A percentile compares a stretch with the other conserved stretches of the same genome.
These are phyloP conservation scores for Golubevia pallescens DNA, from an alignment of 1,284 basidiomycete genomes.

Conservation along the genomic window DNA sequence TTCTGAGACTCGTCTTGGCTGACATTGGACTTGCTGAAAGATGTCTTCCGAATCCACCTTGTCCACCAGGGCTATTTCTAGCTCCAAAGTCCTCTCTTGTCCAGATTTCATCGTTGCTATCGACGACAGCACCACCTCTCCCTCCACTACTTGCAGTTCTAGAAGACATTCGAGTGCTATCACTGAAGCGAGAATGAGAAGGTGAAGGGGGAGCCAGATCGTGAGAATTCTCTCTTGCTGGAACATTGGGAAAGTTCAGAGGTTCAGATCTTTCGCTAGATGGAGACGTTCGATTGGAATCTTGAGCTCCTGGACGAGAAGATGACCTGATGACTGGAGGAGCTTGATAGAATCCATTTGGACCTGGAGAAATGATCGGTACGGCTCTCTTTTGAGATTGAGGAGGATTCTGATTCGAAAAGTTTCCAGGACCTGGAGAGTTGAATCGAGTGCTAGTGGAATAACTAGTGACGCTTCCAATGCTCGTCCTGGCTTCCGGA, in stretches of 20 bases:
- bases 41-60: neutral
- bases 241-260: neutral
- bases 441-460: too few relatives aligned
- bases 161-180: neutral
- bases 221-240: neutral
- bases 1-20: neutral
- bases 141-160: neutral
- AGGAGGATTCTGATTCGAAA: too few relatives aligned
- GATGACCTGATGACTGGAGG: conserved; percentile 5
- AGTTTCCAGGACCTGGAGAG: too few relatives aligned
- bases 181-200: neutral
- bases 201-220: neutral
- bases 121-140: neutral
- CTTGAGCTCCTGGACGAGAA: neutral
- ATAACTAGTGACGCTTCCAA: too few relatives aligned
- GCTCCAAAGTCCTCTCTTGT: neutral
- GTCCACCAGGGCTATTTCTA: neutral
- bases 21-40: neutral
- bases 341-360: conserved; percentile 36
- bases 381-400: too few relatives aligned
- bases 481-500: too few relatives aligned
- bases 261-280: neutral
- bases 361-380: conserved; percentile 25
- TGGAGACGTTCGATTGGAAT: neutral
- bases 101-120: neutral